Percentiles rank a stretch among this genome's conserved stretches.
These are phyloP conservation scores for Dendrocalamus sinicus DNA, from an alignment of 176 grass and related monocot species.

Conservation along the genomic window DNA sequence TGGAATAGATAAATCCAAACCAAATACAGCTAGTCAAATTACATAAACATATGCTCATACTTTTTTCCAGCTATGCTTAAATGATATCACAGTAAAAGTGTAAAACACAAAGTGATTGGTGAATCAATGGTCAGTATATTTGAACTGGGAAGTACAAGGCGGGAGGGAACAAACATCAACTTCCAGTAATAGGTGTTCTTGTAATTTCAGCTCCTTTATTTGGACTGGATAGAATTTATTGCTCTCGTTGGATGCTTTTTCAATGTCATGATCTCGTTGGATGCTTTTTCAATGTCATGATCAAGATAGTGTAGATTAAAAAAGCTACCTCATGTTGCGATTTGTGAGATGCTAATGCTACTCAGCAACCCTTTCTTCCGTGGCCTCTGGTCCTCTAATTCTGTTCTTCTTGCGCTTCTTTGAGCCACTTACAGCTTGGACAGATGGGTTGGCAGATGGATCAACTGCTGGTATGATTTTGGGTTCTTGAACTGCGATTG, in stretches of 20 bases:
- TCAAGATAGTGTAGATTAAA: conserved; percentile 1
- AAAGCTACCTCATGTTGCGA: conserved; percentile 31
- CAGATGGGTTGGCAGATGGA: neutral
- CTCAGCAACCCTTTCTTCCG: conserved; percentile 21
- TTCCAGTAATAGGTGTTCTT: neutral
- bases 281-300: too few species aligned
- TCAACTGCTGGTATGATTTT: conserved; percentile 13
- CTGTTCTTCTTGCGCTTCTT: conserved; percentile 50
- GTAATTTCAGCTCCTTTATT: conserved; percentile 12
- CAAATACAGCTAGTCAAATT: neutral
- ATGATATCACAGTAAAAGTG: neutral
- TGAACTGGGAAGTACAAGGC: neutral
- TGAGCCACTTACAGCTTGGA: neutral
- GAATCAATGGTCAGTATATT: neutral
- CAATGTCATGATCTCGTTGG: conserved; percentile 5
- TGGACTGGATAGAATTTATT: neutral
- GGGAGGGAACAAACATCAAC: neutral
- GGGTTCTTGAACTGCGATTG: conserved; percentile 11
- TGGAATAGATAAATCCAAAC: neutral
- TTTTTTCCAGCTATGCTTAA: neutral
- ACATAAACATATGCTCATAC: neutral
- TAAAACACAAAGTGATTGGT: neutral
- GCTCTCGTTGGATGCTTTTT: neutral
- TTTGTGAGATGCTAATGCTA: conserved; percentile 2
- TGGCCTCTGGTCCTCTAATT: neutral